Base-by-base conservation (phyloP, 331 rosid species). In the Malus hybrid region DNA sequence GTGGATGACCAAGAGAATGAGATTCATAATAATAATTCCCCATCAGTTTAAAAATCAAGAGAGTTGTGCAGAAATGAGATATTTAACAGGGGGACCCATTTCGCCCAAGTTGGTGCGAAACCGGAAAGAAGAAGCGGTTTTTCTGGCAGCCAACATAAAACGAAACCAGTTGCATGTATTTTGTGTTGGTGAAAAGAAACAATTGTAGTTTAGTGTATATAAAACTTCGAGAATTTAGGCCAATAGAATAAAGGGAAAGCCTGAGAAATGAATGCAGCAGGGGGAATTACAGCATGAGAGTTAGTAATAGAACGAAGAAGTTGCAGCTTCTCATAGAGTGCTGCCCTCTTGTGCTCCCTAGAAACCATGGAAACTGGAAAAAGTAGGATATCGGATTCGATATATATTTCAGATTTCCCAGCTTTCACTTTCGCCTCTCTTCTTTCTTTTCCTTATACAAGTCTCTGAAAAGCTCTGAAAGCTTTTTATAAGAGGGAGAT, bases 251-350 rank as follows among this genome's bases (percentile, higher is more conserved):
- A 56, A 77, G 81, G 75, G 19, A 63, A 63, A 33, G 69, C 56
- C 72, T 65, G n/a, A 81, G 75, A 76, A 24, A 66, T 16, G 66
- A 73, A 66, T n/a, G 71, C 69, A 52, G 78, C 70, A 77, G 64
- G 36, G 6, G 77, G 79, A 84, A 73, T 88, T 94, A 95, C 99
- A 88, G 99, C 93, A 80, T 89, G 88, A 84, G 99, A 92, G 84
- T 92, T 88, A 72, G 97, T 95, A 79, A 95, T 81, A 73, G 97
- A 95, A 75, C 99, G 97, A 92, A 95, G 99, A 53, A 90, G 86
- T 80, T 92, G 97, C 71, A 95, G 93, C 87, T 95, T 90, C 86
- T 95, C 97, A 86, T 92, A 94, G 84, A 92, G 92, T 82, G 53
- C 88, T 80, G 87, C 88, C 76, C 87, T 85, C 90, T 89, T 90